phyloP scores from a whole-genome alignment of 768 basidiomycete genomes.

The Rhodocollybia butyracea region DNA sequence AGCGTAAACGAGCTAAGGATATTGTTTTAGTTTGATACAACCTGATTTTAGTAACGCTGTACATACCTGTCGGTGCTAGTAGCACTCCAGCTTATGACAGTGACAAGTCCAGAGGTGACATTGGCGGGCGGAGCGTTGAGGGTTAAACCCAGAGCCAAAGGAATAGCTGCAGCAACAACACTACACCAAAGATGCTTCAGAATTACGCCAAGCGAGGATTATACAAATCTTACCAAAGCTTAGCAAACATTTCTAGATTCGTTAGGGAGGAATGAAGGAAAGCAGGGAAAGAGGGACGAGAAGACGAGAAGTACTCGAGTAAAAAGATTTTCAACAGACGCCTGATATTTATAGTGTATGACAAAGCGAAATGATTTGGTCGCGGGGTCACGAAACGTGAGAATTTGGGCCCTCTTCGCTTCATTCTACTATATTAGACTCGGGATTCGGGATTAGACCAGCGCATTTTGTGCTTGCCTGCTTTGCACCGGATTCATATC shows the following conservation, averaged over 20 bases:
- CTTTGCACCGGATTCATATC: too few relatives aligned
- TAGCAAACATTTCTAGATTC: conserved; percentile 5
- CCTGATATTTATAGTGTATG: too few relatives aligned
- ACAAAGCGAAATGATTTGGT: too few relatives aligned
- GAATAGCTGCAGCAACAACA: conserved; percentile 1
- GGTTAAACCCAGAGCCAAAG: not conserved
- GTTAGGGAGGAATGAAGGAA: not conserved
- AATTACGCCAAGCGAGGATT: too few relatives aligned
- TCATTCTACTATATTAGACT: too few relatives aligned
- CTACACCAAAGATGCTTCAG: not conserved
- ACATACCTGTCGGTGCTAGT: not conserved
- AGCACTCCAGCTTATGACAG: not conserved
- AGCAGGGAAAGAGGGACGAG: too few relatives aligned
- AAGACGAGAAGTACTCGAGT: too few relatives aligned
- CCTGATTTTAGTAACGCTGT: not conserved
- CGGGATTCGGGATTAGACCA: too few relatives aligned
- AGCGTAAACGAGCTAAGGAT: not conserved
- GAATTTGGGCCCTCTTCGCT: too few relatives aligned
- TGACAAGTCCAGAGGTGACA: conserved; percentile 2
- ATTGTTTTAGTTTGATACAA: not conserved
- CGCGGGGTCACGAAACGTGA: too few relatives aligned
- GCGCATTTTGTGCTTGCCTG: too few relatives aligned
- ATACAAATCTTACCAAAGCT: not conserved
- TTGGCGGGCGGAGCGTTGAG: conserved; percentile 2
- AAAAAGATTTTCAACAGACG: too few relatives aligned